phyloP scores from a whole-genome alignment of 108 stramenopile genomes.

The Poteriospumella lacustris region DNA sequence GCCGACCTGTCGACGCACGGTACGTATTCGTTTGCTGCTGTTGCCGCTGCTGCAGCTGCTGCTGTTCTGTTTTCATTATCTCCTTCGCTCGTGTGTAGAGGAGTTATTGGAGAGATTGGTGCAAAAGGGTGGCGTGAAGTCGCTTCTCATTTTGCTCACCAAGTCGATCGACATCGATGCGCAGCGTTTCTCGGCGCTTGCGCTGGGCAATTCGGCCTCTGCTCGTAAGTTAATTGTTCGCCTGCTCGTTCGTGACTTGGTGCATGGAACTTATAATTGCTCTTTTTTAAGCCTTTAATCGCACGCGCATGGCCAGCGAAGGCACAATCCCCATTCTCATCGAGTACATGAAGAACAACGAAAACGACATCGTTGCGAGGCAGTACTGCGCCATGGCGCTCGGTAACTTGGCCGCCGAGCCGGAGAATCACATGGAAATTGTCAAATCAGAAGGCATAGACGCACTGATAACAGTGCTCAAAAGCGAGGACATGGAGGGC shows the following conservation, averaged over 20 bases:
- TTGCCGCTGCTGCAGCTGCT: neutral
- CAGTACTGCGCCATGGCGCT: conserved; percentile 74
- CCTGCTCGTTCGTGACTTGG: neutral
- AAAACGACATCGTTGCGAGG: conserved; percentile 50
- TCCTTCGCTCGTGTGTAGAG: no score
- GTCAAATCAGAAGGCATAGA: conserved; percentile 55
- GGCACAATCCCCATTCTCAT: conserved; percentile 45
- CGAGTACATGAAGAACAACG: conserved; percentile 49
- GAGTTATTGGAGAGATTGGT: conserved; percentile 62
- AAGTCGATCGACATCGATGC: conserved; percentile 63
- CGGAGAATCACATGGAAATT: conserved; percentile 67
- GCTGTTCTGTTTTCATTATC: neutral
- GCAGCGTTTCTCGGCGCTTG: conserved; percentile 69
- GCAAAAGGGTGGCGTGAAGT: conserved; percentile 64
- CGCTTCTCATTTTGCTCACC: conserved; percentile 57
- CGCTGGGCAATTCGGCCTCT: conserved; percentile 67
- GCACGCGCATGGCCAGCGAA: conserved; percentile 59
- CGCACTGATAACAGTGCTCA: conserved; percentile 62
- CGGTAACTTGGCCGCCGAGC: conserved; percentile 71
- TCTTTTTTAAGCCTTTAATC: conserved; percentile 43
- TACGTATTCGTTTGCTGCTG: no score
- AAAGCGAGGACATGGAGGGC: conserved; percentile 58
- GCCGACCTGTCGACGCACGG: conserved; percentile 67
- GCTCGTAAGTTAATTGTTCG: no score
- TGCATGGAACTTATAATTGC: neutral